Evolutionary conservation across 495 filamentous ascomycete species (phyloP), one percentile per base, ranked within the genome.

Genomic region (Lasiosphaeris hirsuta): DNA sequence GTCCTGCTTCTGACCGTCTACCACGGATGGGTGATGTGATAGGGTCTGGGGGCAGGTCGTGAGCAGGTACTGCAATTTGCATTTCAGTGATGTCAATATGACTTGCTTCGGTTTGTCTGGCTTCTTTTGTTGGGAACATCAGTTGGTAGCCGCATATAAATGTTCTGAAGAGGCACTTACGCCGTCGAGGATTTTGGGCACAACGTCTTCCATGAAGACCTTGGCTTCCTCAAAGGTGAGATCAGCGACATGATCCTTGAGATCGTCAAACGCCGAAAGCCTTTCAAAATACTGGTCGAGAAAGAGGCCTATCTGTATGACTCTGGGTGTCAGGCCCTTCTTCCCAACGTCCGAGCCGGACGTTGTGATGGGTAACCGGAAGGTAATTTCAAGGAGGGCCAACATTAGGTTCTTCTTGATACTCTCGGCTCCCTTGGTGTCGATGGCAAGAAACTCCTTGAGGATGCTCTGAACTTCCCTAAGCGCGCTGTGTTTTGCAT

Each of bases 331-430:
- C 43, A 67, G 7, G 15, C 58, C 57, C 3, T 13, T 37, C 10
- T 43, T 43, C 3, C 58, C 63, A 15, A 38, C 47, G 23, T 40
- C 48, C 3, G 59, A 53, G 37, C 38, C 58, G 0, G 58, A 42
- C 10, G 49, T 14, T 1, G 46, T 30, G 0, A 37, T 13, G 4
- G 64, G 62, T n/a, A 65, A 47, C 10, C 47, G 51, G 51, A 67
- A 69, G 7, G 63, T 65, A 0, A 48, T 61, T 43, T 69, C 66
- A 10, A 68, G 45, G 8, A 66, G 51, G 18, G 62, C 63, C 2
- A 68, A 35, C 45, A 57, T 62, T 23, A 73, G 59, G 18, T 70
- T 72, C 50, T 73, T 72, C 47, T 62, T 67, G 60, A n/a, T 70
- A 69, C 67, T 72, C 4, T 45, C 61, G n/a, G 47, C 63, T 0